These are phyloP conservation scores for Amphibolis antarctica DNA, from an alignment of 106 monocot species.

Conservation along the genomic window DNA sequence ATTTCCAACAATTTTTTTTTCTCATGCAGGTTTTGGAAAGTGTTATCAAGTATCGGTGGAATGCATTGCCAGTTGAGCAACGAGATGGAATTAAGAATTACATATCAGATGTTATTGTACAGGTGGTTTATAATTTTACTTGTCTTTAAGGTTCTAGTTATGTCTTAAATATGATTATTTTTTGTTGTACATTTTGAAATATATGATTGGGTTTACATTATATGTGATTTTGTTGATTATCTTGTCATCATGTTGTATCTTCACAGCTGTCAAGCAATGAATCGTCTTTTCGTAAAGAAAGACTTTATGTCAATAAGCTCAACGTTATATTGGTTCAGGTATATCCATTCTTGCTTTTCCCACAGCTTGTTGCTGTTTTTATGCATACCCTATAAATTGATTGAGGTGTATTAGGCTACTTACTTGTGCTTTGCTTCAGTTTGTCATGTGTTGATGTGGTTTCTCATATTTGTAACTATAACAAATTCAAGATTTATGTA, in stretches of 20 bases:
- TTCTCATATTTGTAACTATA: no score
- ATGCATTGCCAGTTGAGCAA: constrained; percentile 93
- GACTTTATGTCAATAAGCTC: constrained; percentile 92
- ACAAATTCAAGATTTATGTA: no score
- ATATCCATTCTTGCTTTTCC: constrained; percentile 1
- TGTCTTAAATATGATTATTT: background rate
- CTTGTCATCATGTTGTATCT: background rate
- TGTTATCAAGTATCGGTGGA: constrained; percentile 97
- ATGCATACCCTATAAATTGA: background rate
- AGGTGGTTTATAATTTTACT: constrained; percentile 29
- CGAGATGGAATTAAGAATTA: constrained; percentile 98
- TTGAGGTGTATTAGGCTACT: background rate
- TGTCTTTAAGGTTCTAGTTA: background rate
- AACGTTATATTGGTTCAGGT: constrained; percentile 98
- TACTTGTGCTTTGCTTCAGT: no score
- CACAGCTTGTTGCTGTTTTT: background rate
- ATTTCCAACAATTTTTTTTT: no score
- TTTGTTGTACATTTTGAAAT: background rate
- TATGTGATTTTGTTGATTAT: background rate
- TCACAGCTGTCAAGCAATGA: constrained; percentile 90
- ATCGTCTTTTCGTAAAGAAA: constrained; percentile 66
- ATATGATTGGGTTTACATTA: background rate
- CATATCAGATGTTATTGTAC: constrained; percentile 96
- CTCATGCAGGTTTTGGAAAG: constrained; percentile 70
- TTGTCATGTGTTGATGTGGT: no score